phyloP scores from a whole-genome alignment of 805 yeast genomes.

The Lipomyces chichibuensis region DNA sequence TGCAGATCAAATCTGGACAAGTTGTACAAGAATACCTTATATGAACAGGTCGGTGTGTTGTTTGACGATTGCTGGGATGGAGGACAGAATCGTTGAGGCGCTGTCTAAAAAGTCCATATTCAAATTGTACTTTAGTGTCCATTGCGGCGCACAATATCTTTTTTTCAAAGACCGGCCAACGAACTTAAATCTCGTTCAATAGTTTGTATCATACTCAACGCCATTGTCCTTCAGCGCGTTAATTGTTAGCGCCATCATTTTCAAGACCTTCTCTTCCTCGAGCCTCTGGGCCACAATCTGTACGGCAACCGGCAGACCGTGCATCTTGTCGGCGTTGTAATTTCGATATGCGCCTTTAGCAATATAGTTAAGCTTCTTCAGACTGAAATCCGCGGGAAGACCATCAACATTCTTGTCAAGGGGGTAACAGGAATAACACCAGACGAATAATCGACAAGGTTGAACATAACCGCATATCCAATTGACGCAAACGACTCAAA shows the following conservation, averaged over 20 bases:
- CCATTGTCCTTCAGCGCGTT: constrained; percentile 43
- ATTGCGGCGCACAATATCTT: too few relatives aligned
- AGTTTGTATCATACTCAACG: constrained; percentile 38
- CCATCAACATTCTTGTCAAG: constrained; percentile 48
- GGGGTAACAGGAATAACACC: constrained; percentile 62
- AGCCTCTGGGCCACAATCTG: constrained; percentile 64
- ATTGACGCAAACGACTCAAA: constrained; percentile 46
- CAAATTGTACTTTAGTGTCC: too few relatives aligned
- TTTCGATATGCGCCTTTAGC: constrained; percentile 52
- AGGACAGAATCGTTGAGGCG: too few relatives aligned
- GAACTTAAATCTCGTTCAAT: constrained; percentile 35
- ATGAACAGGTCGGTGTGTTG: too few relatives aligned
- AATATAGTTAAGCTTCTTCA: constrained; percentile 44
- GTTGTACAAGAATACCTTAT: too few relatives aligned
- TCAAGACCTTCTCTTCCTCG: constrained; percentile 64
- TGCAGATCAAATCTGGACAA: too few relatives aligned
- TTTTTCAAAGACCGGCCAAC: too few relatives aligned
- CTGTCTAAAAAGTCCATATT: too few relatives aligned
- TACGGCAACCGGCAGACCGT: constrained; percentile 65
- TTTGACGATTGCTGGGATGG: too few relatives aligned
- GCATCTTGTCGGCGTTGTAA: constrained; percentile 56
- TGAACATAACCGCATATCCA: constrained; percentile 60
- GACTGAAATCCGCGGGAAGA: constrained; percentile 42
- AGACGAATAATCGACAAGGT: constrained; percentile 59
- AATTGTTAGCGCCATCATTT: constrained; percentile 51